Percentiles rank a stretch among this genome's conserved stretches.
These are phyloP conservation scores for Aristolochia fimbriata DNA, from an alignment of 164 flowering plant species.

Conservation along the genomic window DNA sequence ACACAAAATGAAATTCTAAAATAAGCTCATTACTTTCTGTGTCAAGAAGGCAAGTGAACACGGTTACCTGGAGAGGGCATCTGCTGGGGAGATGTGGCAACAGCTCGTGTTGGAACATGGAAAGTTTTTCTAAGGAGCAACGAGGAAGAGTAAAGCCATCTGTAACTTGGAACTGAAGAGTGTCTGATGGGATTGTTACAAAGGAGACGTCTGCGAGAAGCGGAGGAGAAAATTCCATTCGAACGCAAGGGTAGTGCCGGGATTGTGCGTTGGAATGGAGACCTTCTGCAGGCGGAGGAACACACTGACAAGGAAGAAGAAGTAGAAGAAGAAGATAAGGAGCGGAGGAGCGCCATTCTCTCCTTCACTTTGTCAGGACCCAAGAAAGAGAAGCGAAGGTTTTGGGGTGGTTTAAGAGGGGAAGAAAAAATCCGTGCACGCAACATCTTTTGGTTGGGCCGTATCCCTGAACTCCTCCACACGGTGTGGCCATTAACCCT, in stretches of 20 bases:
- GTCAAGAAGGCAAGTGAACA: not conserved
- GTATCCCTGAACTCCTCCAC: no score
- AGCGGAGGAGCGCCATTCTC: conserved; percentile 45
- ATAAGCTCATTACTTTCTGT: not conserved
- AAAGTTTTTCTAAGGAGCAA: conserved; percentile 23
- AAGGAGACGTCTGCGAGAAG: conserved; percentile 9
- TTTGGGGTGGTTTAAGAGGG: no score
- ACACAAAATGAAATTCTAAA: not conserved
- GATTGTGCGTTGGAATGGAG: conserved; percentile 16
- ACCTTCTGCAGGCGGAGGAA: conserved; percentile 20
- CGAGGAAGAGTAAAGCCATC: conserved; percentile 14
- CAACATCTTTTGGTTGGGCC: no score
- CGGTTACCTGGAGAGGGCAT: conserved; percentile 38
- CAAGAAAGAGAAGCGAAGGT: no score
- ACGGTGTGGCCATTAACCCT: no score
- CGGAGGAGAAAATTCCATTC: conserved; percentile 3
- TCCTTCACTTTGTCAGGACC: conserved; percentile 28
- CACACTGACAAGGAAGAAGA: conserved; percentile 6
- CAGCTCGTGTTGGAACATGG: conserved; percentile 47
- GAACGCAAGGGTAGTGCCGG: not conserved
- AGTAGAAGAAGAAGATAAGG: conserved; percentile 26
- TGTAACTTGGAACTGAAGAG: conserved; percentile 20
- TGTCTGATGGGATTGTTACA: not conserved
- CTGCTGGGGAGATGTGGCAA: conserved; percentile 37
- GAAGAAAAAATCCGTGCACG: no score